A percentile compares a stretch with the other conserved stretches of the same genome.
Evolutionary conservation across 2,329 filamentous ascomycete species (phyloP).

Genomic region (Beauveria bassiana): DNA sequence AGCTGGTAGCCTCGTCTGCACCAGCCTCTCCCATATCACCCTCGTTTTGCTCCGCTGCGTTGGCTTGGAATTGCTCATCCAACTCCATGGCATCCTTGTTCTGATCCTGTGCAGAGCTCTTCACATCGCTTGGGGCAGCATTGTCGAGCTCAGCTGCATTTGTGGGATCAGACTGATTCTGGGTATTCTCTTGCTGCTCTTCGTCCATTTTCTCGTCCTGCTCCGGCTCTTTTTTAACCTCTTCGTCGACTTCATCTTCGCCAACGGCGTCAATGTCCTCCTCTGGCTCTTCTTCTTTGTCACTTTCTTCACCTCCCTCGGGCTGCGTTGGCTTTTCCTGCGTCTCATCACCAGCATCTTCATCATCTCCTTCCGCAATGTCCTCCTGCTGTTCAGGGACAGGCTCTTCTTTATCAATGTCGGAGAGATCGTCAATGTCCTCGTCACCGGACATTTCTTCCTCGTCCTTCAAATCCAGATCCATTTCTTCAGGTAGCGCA

Average conservation of each 20-base stretch:
- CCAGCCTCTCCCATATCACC: slow-evolving; percentile 59
- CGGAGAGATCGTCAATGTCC: slow-evolving; percentile 50
- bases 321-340: slow-evolving; percentile 21
- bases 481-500: slow-evolving; percentile 81
- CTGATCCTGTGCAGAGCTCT: slow-evolving; percentile 57
- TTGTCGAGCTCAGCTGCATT: slow-evolving; percentile 48
- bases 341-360: slow-evolving; percentile 30
- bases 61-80: slow-evolving; percentile 51
- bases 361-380: slow-evolving; percentile 29
- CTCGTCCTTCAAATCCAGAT: slow-evolving; percentile 70
- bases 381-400: slow-evolving; percentile 29
- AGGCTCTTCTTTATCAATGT: slow-evolving; percentile 32
- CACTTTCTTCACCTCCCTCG: slow-evolving; percentile 30
- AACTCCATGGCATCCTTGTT: slow-evolving; percentile 56
- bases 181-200: slow-evolving; percentile 37
- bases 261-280: slow-evolving; percentile 46
- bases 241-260: slow-evolving; percentile 19
- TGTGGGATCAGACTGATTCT: slow-evolving; percentile 15
- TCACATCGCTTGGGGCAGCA: slow-evolving; percentile 54
- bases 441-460: slow-evolving; percentile 50
- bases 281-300: slow-evolving; percentile 28
- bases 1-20: slow-evolving; percentile 54
- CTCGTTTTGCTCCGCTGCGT: slow-evolving; percentile 56
- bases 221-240: slow-evolving; percentile 23
- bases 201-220: slow-evolving; percentile 23